phyloP scores from a whole-genome alignment of 306 rosid species.

The Pyrus communis region DNA sequence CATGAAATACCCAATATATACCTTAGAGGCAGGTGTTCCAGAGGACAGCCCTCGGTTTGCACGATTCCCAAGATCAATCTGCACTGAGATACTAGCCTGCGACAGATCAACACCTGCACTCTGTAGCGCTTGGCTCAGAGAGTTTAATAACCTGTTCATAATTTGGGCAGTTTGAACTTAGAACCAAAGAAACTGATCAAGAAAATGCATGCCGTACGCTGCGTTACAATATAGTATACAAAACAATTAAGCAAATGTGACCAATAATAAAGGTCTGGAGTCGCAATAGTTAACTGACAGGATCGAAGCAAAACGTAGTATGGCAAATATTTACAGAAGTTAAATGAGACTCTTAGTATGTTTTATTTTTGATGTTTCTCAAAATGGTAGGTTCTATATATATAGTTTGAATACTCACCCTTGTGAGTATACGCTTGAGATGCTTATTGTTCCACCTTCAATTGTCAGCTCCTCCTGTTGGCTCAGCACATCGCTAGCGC shows the following conservation, averaged over 20 bases:
- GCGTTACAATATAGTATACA: not conserved
- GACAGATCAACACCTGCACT: slow-evolving; percentile 89
- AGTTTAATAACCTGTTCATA: slow-evolving; percentile 66
- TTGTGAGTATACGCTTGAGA: slow-evolving; percentile 88
- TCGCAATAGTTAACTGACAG: not conserved
- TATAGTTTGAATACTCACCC: slow-evolving; percentile 51
- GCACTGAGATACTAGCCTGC: slow-evolving; percentile 80
- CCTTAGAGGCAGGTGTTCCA: slow-evolving; percentile 53
- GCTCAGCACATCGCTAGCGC: slow-evolving; percentile 31
- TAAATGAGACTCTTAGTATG: not conserved
- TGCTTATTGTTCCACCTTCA: slow-evolving; percentile 92
- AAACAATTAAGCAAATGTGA: not conserved
- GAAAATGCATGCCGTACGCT: not conserved
- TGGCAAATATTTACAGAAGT: not conserved
- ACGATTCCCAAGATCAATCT: slow-evolving; percentile 88
- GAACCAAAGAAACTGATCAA: not conserved
- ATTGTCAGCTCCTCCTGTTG: slow-evolving; percentile 59
- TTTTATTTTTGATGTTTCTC: not conserved
- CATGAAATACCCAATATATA: slow-evolving; percentile 11
- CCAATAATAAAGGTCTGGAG: not conserved
- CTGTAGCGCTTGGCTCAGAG: slow-evolving; percentile 80
- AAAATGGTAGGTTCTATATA: not conserved
- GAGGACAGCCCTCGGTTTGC: slow-evolving; percentile 37
- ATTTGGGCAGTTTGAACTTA: not conserved
- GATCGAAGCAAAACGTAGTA: not conserved